Percentiles rank a stretch among this genome's conserved stretches.
Evolutionary conservation across 768 basidiomycete genomes (phyloP).

Genomic region (Leccinum variicolor): DNA sequence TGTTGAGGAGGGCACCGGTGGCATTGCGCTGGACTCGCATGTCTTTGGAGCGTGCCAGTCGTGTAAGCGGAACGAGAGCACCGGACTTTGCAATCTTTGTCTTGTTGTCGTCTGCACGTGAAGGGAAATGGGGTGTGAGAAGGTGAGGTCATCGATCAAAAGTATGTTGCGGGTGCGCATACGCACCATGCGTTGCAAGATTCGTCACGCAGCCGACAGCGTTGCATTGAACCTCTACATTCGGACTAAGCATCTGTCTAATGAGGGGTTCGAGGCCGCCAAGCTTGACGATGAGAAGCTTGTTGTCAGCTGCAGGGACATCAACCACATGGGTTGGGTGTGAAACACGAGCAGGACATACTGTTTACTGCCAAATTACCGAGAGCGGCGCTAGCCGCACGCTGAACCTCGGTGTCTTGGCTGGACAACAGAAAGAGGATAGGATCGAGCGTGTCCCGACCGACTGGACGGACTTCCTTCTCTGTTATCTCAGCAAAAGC

Average conservation of each 20-base stretch:
- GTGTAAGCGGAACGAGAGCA: constrained; percentile 94
- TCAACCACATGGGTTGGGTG: constrained; percentile 10
- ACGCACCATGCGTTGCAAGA: constrained; percentile 92
- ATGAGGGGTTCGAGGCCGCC: constrained; percentile 98
- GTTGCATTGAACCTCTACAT: constrained; percentile 99
- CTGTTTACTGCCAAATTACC: constrained; percentile 98
- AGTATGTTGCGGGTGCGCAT: neutral
- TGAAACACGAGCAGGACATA: constrained; percentile 43
- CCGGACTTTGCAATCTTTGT: constrained; percentile 99
- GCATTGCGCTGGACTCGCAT: constrained; percentile 99
- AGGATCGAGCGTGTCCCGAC: constrained; percentile 95
- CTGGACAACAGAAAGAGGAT: constrained; percentile 95
- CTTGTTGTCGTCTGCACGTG: constrained; percentile 89
- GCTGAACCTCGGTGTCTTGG: constrained; percentile 98
- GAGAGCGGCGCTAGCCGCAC: constrained; percentile 94
- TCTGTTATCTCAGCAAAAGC: constrained; percentile 99
- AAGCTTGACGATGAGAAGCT: constrained; percentile 95
- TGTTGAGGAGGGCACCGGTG: constrained; percentile 95
- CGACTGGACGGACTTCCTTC: constrained; percentile 97
- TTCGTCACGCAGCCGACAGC: constrained; percentile 99
- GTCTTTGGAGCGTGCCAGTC: constrained; percentile 95
- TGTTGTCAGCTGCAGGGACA: constrained; percentile 81
- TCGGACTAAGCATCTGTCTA: constrained; percentile 97
- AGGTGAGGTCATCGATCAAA: constrained; percentile 2
- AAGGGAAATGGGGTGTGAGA: neutral